phyloP scores from a whole-genome alignment of 176 grass and related monocot species.

The Dactylis glomerata region DNA sequence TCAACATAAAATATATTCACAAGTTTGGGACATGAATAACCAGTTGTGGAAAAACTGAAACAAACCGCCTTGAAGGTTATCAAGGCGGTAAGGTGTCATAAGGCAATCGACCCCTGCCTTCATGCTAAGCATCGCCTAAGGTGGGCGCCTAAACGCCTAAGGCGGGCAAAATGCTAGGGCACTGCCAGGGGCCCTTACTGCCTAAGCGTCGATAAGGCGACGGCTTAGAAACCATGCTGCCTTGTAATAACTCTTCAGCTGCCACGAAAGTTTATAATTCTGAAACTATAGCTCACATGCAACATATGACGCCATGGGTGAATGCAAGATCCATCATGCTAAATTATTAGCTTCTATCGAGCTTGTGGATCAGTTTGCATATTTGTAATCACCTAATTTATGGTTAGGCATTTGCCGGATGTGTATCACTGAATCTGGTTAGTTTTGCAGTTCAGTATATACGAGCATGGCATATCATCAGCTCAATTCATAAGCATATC shows the following conservation, averaged over 20 bases:
- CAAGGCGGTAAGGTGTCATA: too few relatives aligned
- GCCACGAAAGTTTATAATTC: not conserved
- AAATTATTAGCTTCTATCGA: not conserved
- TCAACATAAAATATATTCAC: constrained; percentile 8
- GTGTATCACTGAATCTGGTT: constrained; percentile 10
- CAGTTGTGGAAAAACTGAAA: not conserved
- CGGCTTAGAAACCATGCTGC: too few relatives aligned
- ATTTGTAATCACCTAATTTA: not conserved
- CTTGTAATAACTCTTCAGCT: constrained; percentile 6
- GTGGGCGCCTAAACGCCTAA: too few relatives aligned
- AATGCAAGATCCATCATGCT: not conserved
- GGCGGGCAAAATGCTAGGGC: too few relatives aligned
- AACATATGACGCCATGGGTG: not conserved
- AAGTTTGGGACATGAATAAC: not conserved
- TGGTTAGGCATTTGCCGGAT: not conserved
- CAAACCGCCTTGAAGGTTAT: not conserved
- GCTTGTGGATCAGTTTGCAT: not conserved
- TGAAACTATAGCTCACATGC: not conserved
- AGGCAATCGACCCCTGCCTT: too few relatives aligned
- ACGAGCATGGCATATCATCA: not conserved
- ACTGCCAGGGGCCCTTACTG: too few relatives aligned
- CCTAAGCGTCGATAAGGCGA: too few relatives aligned
- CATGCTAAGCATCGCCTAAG: too few relatives aligned
- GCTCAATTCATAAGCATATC: not conserved
- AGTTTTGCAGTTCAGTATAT: not conserved